Evolutionary conservation across 2,329 filamentous ascomycete genomes (phyloP).

Genomic region (Colletotrichum noveboracense): DNA sequence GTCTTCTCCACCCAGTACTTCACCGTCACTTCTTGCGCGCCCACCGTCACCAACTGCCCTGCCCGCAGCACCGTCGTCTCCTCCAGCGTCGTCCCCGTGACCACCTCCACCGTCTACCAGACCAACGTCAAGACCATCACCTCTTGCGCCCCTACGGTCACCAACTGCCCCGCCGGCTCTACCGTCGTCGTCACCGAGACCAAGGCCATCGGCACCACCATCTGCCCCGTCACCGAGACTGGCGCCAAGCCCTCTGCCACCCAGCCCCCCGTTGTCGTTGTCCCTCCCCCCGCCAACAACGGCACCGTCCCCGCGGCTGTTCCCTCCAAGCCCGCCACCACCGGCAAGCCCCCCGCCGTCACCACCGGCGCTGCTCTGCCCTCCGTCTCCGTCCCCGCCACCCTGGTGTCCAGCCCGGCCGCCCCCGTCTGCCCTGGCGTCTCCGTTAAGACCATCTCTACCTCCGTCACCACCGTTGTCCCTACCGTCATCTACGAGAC

Average conservation of each 20-base stretch:
- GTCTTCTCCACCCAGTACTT: constrained; percentile 63
- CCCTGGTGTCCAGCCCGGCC: constrained; percentile 17
- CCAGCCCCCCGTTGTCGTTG: constrained; percentile 22
- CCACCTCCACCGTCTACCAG: constrained; percentile 58
- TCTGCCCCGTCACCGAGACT: constrained; percentile 36
- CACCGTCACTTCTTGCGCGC: constrained; percentile 60
- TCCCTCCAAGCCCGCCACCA: constrained; percentile 21
- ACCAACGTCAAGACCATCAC: constrained; percentile 67
- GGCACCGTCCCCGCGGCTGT: constrained; percentile 25
- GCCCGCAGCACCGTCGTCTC: constrained; percentile 45
- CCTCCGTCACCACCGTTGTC: constrained; percentile 60
- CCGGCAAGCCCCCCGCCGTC: constrained; percentile 20
- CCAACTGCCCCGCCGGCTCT: constrained; percentile 62
- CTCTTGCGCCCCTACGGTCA: constrained; percentile 63
- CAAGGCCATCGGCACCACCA: constrained; percentile 49
- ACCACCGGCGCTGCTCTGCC: constrained; percentile 24
- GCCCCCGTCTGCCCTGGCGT: constrained; percentile 32
- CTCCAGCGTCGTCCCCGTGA: constrained; percentile 36
- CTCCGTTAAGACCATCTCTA: constrained; percentile 59
- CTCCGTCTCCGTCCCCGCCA: constrained; percentile 25
- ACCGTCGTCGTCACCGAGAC: constrained; percentile 43
- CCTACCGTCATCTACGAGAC: constrained; percentile 57
- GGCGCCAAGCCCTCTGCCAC: constrained; percentile 23
- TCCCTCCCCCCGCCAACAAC: constrained; percentile 27
- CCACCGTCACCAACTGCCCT: constrained; percentile 55